Conservation (phyloP, 192 early-diverging fungal species). For the Spizellomyces sp. region DNA sequence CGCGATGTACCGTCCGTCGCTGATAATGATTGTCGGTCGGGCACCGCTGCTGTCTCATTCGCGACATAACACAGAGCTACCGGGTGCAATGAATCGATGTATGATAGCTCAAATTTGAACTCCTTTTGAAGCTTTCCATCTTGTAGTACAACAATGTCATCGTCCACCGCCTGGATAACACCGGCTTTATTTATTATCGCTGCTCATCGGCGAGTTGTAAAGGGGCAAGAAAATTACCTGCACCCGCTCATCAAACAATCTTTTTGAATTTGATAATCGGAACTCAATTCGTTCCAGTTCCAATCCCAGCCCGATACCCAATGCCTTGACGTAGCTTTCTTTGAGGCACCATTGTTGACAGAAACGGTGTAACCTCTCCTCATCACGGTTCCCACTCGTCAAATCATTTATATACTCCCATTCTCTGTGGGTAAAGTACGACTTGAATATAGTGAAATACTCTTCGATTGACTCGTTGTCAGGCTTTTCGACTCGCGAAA, state of each 20-base stretch:
- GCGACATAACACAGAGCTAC: slow-evolving; percentile 12
- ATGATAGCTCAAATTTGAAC: slow-evolving; percentile 15
- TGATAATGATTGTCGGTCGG: too few relatives aligned
- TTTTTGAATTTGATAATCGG: neutral
- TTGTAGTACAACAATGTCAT: slow-evolving; percentile 7
- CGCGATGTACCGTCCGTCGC: too few relatives aligned
- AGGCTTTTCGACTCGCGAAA: slow-evolving; percentile 49
- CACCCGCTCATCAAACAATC: neutral
- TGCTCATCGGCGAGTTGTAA: too few relatives aligned
- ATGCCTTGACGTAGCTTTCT: slow-evolving; percentile 59
- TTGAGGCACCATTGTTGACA: slow-evolving; percentile 59
- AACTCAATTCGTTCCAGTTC: slow-evolving; percentile 33
- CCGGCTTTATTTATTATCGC: too few relatives aligned
- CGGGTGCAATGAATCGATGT: slow-evolving; percentile 10
- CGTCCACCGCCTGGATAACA: too few relatives aligned
- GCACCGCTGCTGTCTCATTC: too few relatives aligned
- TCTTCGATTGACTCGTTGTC: slow-evolving; percentile 31
- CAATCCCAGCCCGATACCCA: slow-evolving; percentile 55
- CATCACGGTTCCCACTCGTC: neutral
- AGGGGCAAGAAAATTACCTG: neutral
- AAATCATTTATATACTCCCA: slow-evolving; percentile 19
- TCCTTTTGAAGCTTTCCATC: slow-evolving; percentile 7
- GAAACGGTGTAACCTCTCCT: slow-evolving; percentile 41
- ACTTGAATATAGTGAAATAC: slow-evolving; percentile 36
- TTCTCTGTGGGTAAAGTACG: slow-evolving; percentile 22